phyloP scores from a whole-genome alignment of 106 monocot species.

The Alisma plantagoaquatica region DNA sequence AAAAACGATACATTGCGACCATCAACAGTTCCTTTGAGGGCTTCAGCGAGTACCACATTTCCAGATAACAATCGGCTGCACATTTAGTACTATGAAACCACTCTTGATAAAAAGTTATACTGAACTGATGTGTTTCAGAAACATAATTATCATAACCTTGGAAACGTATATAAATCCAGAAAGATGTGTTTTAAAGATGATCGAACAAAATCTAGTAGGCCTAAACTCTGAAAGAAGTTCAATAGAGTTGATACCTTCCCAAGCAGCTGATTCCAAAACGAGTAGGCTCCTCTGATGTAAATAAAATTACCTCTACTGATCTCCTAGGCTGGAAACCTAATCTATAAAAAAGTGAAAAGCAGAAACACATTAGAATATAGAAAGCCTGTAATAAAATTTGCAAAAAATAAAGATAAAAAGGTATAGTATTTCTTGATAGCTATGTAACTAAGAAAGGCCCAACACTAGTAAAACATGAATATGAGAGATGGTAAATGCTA shows the following conservation, averaged over 20 bases:
- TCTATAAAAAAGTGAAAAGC: conserved; percentile 39
- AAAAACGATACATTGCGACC: conserved; percentile 72
- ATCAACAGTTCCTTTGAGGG: conserved; percentile 61
- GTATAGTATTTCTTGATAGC: too few species aligned
- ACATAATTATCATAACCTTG: too few species aligned
- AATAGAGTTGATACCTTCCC: conserved; percentile 51
- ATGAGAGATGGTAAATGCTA: too few species aligned
- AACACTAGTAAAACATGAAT: too few species aligned
- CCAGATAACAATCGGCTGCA: conserved; percentile 90
- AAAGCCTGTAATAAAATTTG: too few species aligned
- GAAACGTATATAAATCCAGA: too few species aligned
- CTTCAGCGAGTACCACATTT: conserved; percentile 37
- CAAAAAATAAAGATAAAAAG: too few species aligned
- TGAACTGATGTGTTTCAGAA: background rate
- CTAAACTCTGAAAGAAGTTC: background rate
- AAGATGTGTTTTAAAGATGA: too few species aligned
- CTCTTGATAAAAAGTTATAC: background rate
- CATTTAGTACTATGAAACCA: conserved; percentile 3
- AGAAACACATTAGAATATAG: too few species aligned
- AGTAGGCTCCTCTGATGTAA: conserved; percentile 97
- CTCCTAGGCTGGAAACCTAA: conserved; percentile 79
- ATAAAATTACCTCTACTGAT: conserved; percentile 88
- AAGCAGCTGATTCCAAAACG: conserved; percentile 99
- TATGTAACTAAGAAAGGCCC: too few species aligned
- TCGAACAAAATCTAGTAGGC: too few species aligned